Evolutionary conservation across 352 stramenopile genomes (phyloP).

Genomic region (Phytophthora aleatoria): DNA sequence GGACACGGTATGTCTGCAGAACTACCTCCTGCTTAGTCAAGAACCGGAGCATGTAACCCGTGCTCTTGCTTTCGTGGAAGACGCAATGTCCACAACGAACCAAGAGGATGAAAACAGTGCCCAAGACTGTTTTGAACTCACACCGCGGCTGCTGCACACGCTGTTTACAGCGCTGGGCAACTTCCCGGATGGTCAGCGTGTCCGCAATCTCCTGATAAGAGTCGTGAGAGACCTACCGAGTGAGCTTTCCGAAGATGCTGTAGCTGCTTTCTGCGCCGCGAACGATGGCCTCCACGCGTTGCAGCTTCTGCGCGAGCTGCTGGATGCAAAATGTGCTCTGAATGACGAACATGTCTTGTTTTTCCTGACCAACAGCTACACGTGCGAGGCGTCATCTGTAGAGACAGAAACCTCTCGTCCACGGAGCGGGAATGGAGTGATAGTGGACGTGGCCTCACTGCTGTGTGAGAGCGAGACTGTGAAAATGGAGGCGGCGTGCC

Average conservation of each 20-base stretch:
- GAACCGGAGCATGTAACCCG: constrained; percentile 37
- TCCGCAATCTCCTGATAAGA: constrained; percentile 51
- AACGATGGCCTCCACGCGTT: constrained; percentile 38
- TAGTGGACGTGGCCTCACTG: constrained; percentile 36
- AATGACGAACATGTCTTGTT: constrained; percentile 64
- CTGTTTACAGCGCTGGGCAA: constrained; percentile 49
- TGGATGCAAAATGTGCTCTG: constrained; percentile 38
- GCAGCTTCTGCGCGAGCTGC: constrained; percentile 44
- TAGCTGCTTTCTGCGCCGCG: constrained; percentile 63
- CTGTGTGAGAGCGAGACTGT: constrained; percentile 34
- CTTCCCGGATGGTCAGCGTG: constrained; percentile 38
- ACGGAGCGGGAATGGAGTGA: constrained; percentile 26
- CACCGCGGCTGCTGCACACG: constrained; percentile 55
- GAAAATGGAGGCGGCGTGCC: constrained; percentile 39
- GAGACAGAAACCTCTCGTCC: constrained; percentile 31
- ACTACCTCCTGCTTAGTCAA: constrained; percentile 49
- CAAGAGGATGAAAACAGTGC: constrained; percentile 3
- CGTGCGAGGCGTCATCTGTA: constrained; percentile 17
- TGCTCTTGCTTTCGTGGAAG: constrained; percentile 47
- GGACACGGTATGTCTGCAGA: constrained; percentile 50
- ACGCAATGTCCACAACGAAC: constrained; percentile 18
- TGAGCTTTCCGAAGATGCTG: constrained; percentile 46
- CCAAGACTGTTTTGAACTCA: constrained; percentile 32
- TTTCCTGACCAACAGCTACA: constrained; percentile 61
- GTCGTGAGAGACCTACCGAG: constrained; percentile 46